These are phyloP conservation scores for Chamaecrista fasciculata DNA, from an alignment of 306 rosid genomes.

Conservation along the genomic window DNA sequence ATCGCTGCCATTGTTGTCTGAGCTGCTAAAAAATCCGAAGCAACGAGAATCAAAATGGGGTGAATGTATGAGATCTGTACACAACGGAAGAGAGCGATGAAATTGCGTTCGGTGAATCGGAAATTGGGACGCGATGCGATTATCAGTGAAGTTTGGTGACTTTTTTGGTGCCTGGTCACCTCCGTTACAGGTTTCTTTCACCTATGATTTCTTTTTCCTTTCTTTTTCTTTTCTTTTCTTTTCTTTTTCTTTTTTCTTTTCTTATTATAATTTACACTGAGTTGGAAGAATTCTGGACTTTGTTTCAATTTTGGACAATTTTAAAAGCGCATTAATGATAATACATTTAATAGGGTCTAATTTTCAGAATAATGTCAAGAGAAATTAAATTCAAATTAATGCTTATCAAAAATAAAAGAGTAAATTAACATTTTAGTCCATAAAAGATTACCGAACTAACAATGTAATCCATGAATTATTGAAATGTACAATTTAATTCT, in stretches of 20 bases:
- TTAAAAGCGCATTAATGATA: no score
- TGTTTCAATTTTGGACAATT: no score
- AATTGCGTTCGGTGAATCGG: neutral
- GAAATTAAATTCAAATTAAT: no score
- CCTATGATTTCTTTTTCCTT: neutral
- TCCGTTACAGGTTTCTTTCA: neutral
- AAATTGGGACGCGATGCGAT: neutral
- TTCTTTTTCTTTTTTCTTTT: neutral
- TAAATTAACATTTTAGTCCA: no score
- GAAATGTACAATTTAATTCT: no score
- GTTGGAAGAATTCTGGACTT: no score
- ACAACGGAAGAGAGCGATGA: neutral
- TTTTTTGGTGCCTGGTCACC: neutral
- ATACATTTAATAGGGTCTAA: no score
- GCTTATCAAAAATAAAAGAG: no score
- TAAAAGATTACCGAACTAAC: no score
- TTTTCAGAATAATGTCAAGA: no score
- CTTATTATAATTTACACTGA: neutral
- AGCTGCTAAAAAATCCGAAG: neutral
- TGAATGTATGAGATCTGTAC: neutral
- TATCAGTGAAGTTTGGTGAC: neutral
- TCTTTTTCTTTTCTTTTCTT: neutral
- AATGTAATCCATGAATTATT: no score
- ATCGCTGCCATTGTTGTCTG: conserved; percentile 56
- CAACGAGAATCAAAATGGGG: neutral